Evolutionary conservation across 1,284 basidiomycete genomes (phyloP).

Genomic region (Apiotrichum akiyoshidainum): DNA sequence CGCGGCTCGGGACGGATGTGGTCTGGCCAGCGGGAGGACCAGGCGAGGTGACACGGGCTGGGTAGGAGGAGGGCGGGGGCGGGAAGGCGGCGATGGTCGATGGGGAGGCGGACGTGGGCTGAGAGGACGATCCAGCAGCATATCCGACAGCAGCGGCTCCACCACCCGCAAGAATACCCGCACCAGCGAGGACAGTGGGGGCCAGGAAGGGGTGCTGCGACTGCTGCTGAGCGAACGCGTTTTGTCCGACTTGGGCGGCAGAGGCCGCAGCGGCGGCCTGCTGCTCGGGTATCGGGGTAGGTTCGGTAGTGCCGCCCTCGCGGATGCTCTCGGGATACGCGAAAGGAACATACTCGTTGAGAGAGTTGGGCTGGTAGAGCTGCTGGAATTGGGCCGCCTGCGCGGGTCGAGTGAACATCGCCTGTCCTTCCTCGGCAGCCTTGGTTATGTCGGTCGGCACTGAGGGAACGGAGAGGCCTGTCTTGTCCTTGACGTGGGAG

Average conservation of each 20-base stretch:
- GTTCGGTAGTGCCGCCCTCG: background rate
- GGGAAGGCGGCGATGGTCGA: background rate
- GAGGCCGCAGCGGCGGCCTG: background rate
- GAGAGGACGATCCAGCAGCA: slow-evolving; percentile 11
- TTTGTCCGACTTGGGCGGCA: background rate
- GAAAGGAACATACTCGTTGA: slow-evolving; percentile 3
- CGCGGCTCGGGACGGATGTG: background rate
- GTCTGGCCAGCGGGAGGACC: background rate
- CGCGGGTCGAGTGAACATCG: slow-evolving; percentile 1
- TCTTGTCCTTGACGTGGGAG: background rate
- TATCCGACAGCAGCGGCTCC: background rate
- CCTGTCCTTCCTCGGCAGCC: background rate
- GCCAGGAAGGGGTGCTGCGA: background rate
- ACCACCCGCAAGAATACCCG: background rate
- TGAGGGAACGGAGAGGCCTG: background rate
- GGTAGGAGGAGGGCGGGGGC: slow-evolving; percentile 7
- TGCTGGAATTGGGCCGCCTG: background rate
- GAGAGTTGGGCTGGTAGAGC: background rate
- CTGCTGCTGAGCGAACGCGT: background rate
- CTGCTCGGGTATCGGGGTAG: background rate
- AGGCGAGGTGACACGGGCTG: background rate
- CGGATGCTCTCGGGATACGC: slow-evolving; percentile 1
- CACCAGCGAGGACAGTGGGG: slow-evolving; percentile 1
- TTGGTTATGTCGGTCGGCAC: background rate
- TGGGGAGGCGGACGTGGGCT: slow-evolving; percentile 28